Evolutionary conservation across 208 protist genomes (phyloP), one percentile per base, ranked within the genome.

Genomic region (Phytomonas francai): DNA sequence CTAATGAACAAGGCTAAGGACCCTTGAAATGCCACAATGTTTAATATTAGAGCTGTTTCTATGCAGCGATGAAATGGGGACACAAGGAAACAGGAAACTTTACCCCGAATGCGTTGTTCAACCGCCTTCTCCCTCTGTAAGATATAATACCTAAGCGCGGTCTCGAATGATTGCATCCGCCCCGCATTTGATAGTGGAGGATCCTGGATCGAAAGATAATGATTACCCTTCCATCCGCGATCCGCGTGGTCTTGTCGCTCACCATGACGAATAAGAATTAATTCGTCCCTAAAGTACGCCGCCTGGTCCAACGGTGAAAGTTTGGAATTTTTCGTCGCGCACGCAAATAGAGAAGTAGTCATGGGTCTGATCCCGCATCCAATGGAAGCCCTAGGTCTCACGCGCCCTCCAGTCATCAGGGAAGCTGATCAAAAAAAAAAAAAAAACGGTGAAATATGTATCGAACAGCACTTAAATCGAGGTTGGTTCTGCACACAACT

Each of bases 51-150:
- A 3, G 86, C 89, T 30, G 87, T 95, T 73, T 95, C 86, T 14
- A 95, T 63, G 66, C 89, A 95, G 5, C 89, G 86, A 62, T 89
- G 79, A 79, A 92, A 95, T 1, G 89, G 89, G 0, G 89, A 95
- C 33, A 83, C 66, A 34, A 95, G 72, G 32, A 91, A 68, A 57
- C 79, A 68, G 12, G 89, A 90, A 39, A 91, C 77, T 32, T 72
- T 82, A 2, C 89, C 89, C 14, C 71, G 49, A 59, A 87, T 76
- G 49, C 89, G 86, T 66, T 83, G 68, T 73, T 86, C 78, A 36
- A 91, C 62, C 60, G 71, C 77, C 34, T 75, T 77, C 33, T 83
- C 81, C 59, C 83, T 74, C 69, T 70, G 76, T 36, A 80, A 60
- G 1, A 66, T 51, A 7, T 76, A 80, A 70, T 88, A 89, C 59